Base-by-base conservation (phyloP, 768 basidiomycete species). In the Chlorophyllum brunneum region DNA sequence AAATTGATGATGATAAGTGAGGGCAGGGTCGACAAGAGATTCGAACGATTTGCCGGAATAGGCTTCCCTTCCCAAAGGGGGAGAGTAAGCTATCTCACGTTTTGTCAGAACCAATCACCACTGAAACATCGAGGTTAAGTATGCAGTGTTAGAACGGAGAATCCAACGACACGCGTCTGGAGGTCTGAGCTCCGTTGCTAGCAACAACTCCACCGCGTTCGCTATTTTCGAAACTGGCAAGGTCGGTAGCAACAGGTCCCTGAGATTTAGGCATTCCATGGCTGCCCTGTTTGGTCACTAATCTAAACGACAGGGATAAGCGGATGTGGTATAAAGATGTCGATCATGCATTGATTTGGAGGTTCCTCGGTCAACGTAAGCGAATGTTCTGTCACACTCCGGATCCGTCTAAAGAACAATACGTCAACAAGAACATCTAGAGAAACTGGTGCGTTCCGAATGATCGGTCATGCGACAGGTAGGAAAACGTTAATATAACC, bases 71-170 rank as follows among this genome's bases (percentile, higher is more conserved):
- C 51, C 27, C 38, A 31, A 53, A 45, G 51, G 51, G 23, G 36
- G 37, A 34, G 51, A 37, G 26, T 44, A 37, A 37, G 46, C 15
- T 44, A 45, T 53, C 51, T 39, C 51, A 53, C 51, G 51, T 53
- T 46, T 39, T 43, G 51, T 36, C 51, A 52, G 7, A 20, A 27
- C 20, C 22, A 26, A 38, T 45, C 51, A 42, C 24, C 43, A 45
- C 18, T 53, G 43, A 45, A 45, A 53, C 43, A 34, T 34, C n/a
- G n/a, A n/a, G n/a, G n/a, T n/a, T n/a, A n/a, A n/a, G n/a, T n/a
- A n/a, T n/a, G n/a, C n/a, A n/a, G n/a, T n/a, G n/a, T 39, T 36
- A 40, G 34, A 53, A 53, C 23, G 36, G 36, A 37, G 38, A 20
- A 22, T 40, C 23, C 38, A 22, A 40, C 20, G 18, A 40, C 23